Evolutionary conservation across 805 yeast species (phyloP).

Genomic region (Tetrapisispora fleetii): DNA sequence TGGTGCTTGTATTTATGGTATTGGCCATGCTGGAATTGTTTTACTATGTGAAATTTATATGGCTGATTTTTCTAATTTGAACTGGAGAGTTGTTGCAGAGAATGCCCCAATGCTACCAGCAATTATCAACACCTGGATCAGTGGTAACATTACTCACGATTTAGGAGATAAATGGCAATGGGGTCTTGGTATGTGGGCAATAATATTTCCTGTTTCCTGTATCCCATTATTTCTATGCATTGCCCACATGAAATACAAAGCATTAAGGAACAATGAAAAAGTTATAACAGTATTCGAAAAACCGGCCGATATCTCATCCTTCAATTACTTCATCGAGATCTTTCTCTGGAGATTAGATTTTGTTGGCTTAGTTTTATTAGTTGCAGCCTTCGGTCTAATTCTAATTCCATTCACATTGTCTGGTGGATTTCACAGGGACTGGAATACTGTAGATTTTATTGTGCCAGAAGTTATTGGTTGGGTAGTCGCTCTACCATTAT

Average conservation of each 20-base stretch:
- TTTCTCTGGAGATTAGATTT: slow-evolving; percentile 54
- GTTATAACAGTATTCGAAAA: not conserved
- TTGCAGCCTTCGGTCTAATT: slow-evolving; percentile 47
- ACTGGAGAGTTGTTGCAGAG: slow-evolving; percentile 52
- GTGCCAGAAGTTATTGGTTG: slow-evolving; percentile 54
- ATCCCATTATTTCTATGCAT: slow-evolving; percentile 38
- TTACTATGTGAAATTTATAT: slow-evolving; percentile 44
- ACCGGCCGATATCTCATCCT: slow-evolving; percentile 7
- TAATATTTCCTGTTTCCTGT: slow-evolving; percentile 42
- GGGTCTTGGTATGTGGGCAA: slow-evolving; percentile 54
- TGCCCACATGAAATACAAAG: slow-evolving; percentile 38
- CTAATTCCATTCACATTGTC: slow-evolving; percentile 62
- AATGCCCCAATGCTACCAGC: slow-evolving; percentile 57
- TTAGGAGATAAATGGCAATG: slow-evolving; percentile 36
- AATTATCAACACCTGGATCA: slow-evolving; percentile 61
- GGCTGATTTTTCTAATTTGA: slow-evolving; percentile 57
- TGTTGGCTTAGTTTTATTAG: slow-evolving; percentile 44
- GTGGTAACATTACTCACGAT: slow-evolving; percentile 40
- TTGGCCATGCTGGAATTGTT: slow-evolving; percentile 49
- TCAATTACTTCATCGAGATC: slow-evolving; percentile 24
- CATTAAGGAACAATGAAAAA: slow-evolving; percentile 30
- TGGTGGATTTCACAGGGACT: slow-evolving; percentile 41
- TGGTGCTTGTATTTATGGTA: slow-evolving; percentile 38
- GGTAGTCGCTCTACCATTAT: slow-evolving; percentile 43
- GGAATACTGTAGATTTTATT: slow-evolving; percentile 49